A percentile compares a stretch with the other conserved stretches of the same genome.
phyloP scores from a whole-genome alignment of 2,329 filamentous ascomycete genomes.

The Hymenoscyphus albidus region DNA sequence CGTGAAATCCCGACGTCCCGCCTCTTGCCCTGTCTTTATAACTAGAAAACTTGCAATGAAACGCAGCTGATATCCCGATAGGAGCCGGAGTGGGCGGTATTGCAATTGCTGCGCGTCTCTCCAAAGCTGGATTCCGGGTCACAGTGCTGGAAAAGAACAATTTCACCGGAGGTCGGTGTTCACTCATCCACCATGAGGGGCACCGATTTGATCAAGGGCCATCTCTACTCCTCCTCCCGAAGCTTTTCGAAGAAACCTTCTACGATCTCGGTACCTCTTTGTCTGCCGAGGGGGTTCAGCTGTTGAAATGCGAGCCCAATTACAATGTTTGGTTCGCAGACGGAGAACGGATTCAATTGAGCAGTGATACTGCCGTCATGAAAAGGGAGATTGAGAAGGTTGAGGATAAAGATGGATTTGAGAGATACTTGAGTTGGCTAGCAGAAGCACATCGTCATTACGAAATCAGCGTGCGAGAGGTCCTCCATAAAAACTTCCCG shows the following conservation, averaged over 20 bases:
- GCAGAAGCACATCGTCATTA: constrained; percentile 67
- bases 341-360: constrained; percentile 58
- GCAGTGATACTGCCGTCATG: constrained; percentile 67
- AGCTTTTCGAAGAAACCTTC: constrained; percentile 67
- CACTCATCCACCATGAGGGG: constrained; percentile 56
- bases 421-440: constrained; percentile 64
- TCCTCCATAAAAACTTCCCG: constrained; percentile 66
- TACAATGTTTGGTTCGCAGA: constrained; percentile 73
- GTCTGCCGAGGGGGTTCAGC: constrained; percentile 59
- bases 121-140: constrained; percentile 66
- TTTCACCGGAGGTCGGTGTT: constrained; percentile 69
- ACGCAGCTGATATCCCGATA: constrained; percentile 29
- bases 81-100: constrained; percentile 70
- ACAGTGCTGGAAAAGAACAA: constrained; percentile 75
- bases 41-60: constrained; percentile 2
- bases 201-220: constrained; percentile 75
- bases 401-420: constrained; percentile 68
- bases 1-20: constrained; percentile 22
- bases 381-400: constrained; percentile 68
- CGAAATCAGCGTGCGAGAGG: constrained; percentile 61
- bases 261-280: constrained; percentile 64
- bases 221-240: constrained; percentile 67
- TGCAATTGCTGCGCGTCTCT: constrained; percentile 66
- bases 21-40: not conserved
- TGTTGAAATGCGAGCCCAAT: constrained; percentile 71